Base-by-base conservation (phyloP, 768 basidiomycete species). In the Termitomyces titanicus region DNA sequence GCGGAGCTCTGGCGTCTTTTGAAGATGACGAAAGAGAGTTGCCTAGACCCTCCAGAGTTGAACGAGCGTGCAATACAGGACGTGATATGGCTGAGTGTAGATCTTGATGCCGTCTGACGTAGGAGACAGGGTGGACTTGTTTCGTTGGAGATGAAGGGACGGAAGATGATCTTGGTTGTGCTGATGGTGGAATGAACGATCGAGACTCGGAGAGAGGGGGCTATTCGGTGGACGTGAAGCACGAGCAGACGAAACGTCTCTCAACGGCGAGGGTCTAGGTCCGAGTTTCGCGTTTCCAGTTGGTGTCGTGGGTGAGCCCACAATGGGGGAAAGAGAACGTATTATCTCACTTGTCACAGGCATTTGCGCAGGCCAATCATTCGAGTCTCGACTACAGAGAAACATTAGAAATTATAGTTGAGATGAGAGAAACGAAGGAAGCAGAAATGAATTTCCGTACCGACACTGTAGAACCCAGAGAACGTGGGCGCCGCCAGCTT, bases 401-500 rank as follows among this genome's bases (percentile, higher is more conserved):
- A 27, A 44, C 5, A 9, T n/a, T 2, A 38, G 37, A 27, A 10
- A 25, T 57, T 25, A n/a, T 61, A 27, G 38, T 39, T 13, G 12
- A 51, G 33, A 34, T 53, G 35, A 29, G 40, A 42, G 34, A 38
- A 40, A 42, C 44, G 22, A 34, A 27, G 22, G 5, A 57, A 54
- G 50, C 64, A 47, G 50, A 70, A 35, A 15, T 70, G 58, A 1
- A 69, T 63, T 50, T 77, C 72, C 4, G 66, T 49, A 5, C 53
- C 60, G 5, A 68, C 61, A 4, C 76, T 72, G 48, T 82, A 79
- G 68, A 90, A 86, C 3, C 82, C 86, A 9, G 89, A 91, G 64
- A 92, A 92, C 89, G 68, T 5, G 90, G 91, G 5, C 90, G 71
- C 74, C 74, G 7, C 76, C 73, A 8, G 72, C 74, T 53, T 78